A percentile compares a stretch with the other conserved stretches of the same genome.
Evolutionary conservation across 495 filamentous ascomycete genomes (phyloP).

Genomic region (Pyronema domesticum): DNA sequence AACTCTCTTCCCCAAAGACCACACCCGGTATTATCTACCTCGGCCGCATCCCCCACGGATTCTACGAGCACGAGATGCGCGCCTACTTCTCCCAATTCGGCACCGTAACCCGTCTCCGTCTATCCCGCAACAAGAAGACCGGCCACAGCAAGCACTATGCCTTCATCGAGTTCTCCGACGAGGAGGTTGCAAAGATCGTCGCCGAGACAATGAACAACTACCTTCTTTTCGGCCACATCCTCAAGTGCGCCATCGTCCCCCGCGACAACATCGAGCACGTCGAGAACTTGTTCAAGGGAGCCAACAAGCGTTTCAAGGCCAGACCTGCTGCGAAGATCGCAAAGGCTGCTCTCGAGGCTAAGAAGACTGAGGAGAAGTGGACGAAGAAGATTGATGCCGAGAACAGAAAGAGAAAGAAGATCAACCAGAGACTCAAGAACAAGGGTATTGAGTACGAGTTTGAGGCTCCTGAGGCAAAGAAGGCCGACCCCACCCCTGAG

Average conservation of each 20-base stretch:
- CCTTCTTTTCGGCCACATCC: conserved; percentile 77
- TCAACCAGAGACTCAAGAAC: conserved; percentile 56
- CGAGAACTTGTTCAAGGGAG: conserved; percentile 64
- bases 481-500: conserved; percentile 38
- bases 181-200: conserved; percentile 69
- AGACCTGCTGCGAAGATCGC: conserved; percentile 73
- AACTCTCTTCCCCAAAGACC: conserved; percentile 2
- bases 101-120: conserved; percentile 56
- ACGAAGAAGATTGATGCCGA: conserved; percentile 50
- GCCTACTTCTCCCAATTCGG: conserved; percentile 94
- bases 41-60: conserved; percentile 78
- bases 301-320: conserved; percentile 71
- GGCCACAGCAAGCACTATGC: conserved; percentile 80
- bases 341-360: conserved; percentile 50
- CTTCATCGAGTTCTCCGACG: conserved; percentile 72
- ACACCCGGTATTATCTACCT: conserved; percentile 73
- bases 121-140: conserved; percentile 79
- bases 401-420: conserved; percentile 43
- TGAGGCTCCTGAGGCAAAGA: conserved; percentile 53
- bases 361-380: conserved; percentile 57
- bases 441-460: conserved; percentile 62
- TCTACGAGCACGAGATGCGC: conserved; percentile 92
- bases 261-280: conserved; percentile 61
- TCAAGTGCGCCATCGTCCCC: conserved; percentile 67
- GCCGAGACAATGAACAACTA: conserved; percentile 95